Base-by-base conservation (phyloP, 768 basidiomycete genomes). In the Coprinopsis marcescibilis region DNA sequence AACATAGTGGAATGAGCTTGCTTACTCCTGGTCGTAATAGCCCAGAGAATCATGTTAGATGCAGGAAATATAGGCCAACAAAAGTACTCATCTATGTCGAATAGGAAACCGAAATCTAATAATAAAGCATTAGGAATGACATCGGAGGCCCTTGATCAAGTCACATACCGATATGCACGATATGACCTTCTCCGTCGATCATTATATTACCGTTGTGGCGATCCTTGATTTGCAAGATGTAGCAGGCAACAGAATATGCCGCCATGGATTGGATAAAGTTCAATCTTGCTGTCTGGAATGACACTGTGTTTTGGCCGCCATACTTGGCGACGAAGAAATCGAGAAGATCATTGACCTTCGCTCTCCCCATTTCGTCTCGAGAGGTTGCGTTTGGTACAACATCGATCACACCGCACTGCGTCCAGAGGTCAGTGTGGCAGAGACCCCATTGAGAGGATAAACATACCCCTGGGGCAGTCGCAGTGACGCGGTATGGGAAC, bases 221-320 rank as follows among this genome's bases (percentile, higher is more conserved):
- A 61, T 99, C 96, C 68, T 99, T 99, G 70, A 99, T 94, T 65
- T 99, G 96, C 35, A 98, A 67, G 54, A 99, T 92, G 63, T 96
- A 98, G 63, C 95, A 98, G 6, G 93, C 91, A 20, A 98, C 85
- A 25, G 95, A 98, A 65, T 99, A 99, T 8, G 93, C 96, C 0
- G 96, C 95, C 96, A 98, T 99, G 2, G 92, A 95, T 61, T 96
- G 94, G 48, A 99, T 90, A 61, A 99, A 99, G 65, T 97, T 96
- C 52, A 88, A 73, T 14, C 93, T 83, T 35, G 96, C 96, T 52
- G 79, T 77, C 62, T 97, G 94, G 71, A 98, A 99, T 39, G 85
- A 73, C 34, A 89, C 66, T 0, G 90, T 89, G 55, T 97, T 91
- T 60, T 86, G 79, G 39, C 87, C 84, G 17, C 95, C 96, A 58